Conservation (phyloP, 331 rosid species). For the Rosa hybrid region DNA sequence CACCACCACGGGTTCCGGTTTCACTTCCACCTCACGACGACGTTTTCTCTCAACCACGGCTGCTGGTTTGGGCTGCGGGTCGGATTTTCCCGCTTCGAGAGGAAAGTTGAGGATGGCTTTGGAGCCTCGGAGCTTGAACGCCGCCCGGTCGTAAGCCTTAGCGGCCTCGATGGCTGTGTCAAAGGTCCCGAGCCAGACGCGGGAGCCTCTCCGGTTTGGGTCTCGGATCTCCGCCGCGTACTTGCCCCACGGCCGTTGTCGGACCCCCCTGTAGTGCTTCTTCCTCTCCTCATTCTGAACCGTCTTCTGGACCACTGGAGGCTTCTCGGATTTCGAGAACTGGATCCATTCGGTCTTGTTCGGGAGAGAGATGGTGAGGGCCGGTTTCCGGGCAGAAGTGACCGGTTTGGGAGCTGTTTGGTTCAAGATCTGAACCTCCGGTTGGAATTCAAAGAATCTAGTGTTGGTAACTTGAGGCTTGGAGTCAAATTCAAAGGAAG, state of each 20-base stretch:
- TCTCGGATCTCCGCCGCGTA: constrained; percentile 89
- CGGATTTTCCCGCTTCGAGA: constrained; percentile 47
- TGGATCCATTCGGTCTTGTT: constrained; percentile 64
- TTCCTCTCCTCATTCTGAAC: constrained; percentile 27
- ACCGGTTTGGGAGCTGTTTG: not conserved
- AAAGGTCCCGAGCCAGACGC: constrained; percentile 89
- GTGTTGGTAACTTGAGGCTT: constrained; percentile 16
- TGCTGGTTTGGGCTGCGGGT: not conserved
- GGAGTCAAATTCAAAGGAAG: constrained; percentile 28
- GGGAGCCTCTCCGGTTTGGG: constrained; percentile 72
- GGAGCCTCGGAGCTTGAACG: constrained; percentile 80
- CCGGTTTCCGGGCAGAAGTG: constrained; percentile 38
- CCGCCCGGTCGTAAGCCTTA: constrained; percentile 86
- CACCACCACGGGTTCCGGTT: constrained; percentile 34
- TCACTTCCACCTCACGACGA: constrained; percentile 40
- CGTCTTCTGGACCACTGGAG: constrained; percentile 9
- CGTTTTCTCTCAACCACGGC: constrained; percentile 48
- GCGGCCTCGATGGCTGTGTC: constrained; percentile 89
- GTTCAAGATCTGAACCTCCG: constrained; percentile 13
- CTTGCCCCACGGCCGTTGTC: constrained; percentile 91
- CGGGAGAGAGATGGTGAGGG: constrained; percentile 64
- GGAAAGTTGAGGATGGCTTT: constrained; percentile 91
- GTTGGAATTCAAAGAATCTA: constrained; percentile 24
- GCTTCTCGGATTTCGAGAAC: constrained; percentile 39
- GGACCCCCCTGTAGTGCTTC: constrained; percentile 78